Evolutionary conservation across 169 alveolate species (phyloP).

Genomic region (Eimeria zaria): DNA sequence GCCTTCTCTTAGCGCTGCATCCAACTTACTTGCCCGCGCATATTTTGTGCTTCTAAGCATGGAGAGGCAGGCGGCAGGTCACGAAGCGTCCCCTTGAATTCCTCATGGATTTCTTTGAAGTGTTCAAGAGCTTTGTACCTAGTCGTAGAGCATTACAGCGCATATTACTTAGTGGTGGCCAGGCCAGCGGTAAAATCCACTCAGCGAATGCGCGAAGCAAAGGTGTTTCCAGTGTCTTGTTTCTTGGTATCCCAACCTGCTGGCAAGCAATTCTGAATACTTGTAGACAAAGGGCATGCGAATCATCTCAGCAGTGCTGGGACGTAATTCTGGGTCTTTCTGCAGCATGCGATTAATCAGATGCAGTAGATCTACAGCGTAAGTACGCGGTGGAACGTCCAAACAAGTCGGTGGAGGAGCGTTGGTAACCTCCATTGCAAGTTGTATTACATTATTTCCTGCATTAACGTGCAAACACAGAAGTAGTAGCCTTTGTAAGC

Average conservation of each 20-base stretch:
- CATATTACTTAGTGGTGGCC: background rate
- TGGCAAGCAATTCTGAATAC: conserved; percentile 19
- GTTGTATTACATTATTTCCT: conserved; percentile 55
- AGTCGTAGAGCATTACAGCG: conserved; percentile 17
- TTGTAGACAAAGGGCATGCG: conserved; percentile 62
- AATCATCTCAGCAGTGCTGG: conserved; percentile 51
- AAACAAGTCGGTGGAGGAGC: conserved; percentile 55
- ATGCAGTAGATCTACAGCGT: conserved; percentile 42
- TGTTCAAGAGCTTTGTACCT: conserved; percentile 21
- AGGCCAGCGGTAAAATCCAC: background rate
- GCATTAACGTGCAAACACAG: background rate
- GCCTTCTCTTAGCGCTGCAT: background rate
- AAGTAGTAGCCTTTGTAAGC: background rate
- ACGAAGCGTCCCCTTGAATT: background rate
- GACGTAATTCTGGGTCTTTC: conserved; percentile 50
- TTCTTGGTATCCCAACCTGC: conserved; percentile 12
- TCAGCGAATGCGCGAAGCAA: background rate
- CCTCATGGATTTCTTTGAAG: conserved; percentile 18
- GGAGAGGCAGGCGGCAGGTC: conserved; percentile 33
- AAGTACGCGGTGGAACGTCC: conserved; percentile 48
- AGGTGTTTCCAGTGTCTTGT: background rate
- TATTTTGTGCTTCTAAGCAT: conserved; percentile 2
- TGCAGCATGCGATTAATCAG: conserved; percentile 75
- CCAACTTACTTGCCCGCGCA: conserved; percentile 29
- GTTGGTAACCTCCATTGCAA: conserved; percentile 61